Base-by-base conservation (phyloP, 2,329 filamentous ascomycete genomes). In the Alternaria sp. region DNA sequence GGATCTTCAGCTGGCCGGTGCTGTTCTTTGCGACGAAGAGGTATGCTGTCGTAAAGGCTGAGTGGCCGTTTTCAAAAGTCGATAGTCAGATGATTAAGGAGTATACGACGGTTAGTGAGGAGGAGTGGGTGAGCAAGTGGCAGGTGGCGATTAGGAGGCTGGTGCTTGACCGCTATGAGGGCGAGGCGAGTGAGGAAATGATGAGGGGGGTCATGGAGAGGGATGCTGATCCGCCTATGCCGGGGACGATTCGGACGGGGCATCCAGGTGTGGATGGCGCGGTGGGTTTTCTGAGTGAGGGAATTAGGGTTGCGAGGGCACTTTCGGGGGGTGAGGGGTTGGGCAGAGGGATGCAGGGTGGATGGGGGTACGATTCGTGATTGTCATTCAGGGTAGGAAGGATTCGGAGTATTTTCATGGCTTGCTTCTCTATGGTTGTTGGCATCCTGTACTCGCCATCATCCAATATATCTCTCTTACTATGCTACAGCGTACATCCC, bases 1-100 rank as follows among this genome's bases (percentile, higher is more conserved):
- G 90, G 84, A 70, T 93, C 57, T 82, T 93, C 66, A 81, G 86
- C 3, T 93, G 91, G 91, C 91, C 91, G 0, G 85, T 86, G 57
- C 82, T 93, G 12, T 89, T 87, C 78, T 84, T 92, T 72, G 78
- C 84, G 18, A 93, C 91, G 1, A 87, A 86, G 72, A 83, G 86
- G 49, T 93, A 89, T 79, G 85, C 89, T 64, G 88, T 91, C 3
- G 84, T 87, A 3, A 80, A 82, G 22, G 84, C 85, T 0, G 82
- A 88, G 34, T 93, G 89, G 89, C 76, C 81, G 1, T 88, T 84
- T 65, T 86, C 84, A 3, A 69, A 73, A 4, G 63, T 70, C 9
- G 72, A 74, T 28, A 65, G 60, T 3, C 55, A 75, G 26, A 81
- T 70, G 3, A 54, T 54, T 16, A 84, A 79, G 64, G 74, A 78